Evolutionary conservation across 352 stramenopile genomes (phyloP).

Genomic region (Globisporangium nagaii): DNA sequence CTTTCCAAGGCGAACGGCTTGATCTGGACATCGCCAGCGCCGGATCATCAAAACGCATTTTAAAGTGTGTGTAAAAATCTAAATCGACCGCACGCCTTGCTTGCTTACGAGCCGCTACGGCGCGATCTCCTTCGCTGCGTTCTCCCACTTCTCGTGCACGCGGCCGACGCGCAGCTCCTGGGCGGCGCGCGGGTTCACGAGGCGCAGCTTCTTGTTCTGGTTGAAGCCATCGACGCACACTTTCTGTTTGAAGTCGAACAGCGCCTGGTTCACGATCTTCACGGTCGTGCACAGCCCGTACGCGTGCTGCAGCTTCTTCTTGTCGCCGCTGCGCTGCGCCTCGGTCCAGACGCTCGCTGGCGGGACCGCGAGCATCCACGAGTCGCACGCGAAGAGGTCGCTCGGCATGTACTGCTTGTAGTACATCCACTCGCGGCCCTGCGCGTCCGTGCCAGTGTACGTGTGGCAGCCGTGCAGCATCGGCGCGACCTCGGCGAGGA

Average conservation of each 20-base stretch:
- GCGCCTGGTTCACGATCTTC: conserved; percentile 64
- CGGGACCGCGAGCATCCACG: conserved; percentile 61
- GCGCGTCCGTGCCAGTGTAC: conserved; percentile 40
- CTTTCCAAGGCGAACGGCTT: no score
- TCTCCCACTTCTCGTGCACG: conserved; percentile 35
- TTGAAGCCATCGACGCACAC: conserved; percentile 67
- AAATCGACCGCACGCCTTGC: no score
- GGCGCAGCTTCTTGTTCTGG: conserved; percentile 50
- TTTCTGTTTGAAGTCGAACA: conserved; percentile 54
- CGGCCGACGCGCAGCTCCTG: conserved; percentile 39
- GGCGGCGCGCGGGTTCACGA: conserved; percentile 35
- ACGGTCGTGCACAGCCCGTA: conserved; percentile 79
- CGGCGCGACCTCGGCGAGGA: conserved; percentile 38
- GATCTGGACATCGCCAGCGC: no score
- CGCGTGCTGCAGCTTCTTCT: conserved; percentile 43
- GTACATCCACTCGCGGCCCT: conserved; percentile 52
- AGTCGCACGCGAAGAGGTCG: conserved; percentile 72
- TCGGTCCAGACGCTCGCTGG: conserved; percentile 56
- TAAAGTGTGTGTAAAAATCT: no score
- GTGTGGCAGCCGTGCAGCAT: conserved; percentile 39
- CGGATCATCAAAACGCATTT: no score
- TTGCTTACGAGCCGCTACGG: neutral
- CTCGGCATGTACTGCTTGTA: conserved; percentile 60
- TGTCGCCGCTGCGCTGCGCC: conserved; percentile 40
- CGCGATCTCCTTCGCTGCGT: conserved; percentile 22